phyloP scores from a whole-genome alignment of 2,329 filamentous ascomycete genomes.

The Tolypocladium ophioglossoides region DNA sequence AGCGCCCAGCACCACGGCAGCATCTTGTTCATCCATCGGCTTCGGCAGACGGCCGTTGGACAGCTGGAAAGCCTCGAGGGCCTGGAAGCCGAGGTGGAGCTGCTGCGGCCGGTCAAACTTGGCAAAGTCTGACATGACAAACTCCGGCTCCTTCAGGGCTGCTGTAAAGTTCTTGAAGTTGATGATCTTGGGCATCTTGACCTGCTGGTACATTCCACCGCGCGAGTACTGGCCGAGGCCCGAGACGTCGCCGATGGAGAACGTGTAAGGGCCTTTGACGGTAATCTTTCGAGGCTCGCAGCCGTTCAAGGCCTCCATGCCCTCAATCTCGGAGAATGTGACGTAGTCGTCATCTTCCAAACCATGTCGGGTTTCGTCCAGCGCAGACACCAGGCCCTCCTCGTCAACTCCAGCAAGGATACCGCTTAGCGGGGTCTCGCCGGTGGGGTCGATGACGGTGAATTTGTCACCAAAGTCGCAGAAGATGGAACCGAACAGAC shows the following conservation, averaged over 20 bases:
- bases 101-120: conserved; percentile 94
- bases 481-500: conserved; percentile 91
- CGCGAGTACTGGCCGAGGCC: conserved; percentile 77
- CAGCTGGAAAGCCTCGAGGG: conserved; percentile 76
- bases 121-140: conserved; percentile 88
- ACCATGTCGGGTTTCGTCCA: conserved; percentile 91
- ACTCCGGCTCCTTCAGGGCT: conserved; percentile 77
- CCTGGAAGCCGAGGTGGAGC: conserved; percentile 86
- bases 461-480: conserved; percentile 96
- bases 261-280: conserved; percentile 93
- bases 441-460: conserved; percentile 78
- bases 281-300: conserved; percentile 80
- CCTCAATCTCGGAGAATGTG: conserved; percentile 86
- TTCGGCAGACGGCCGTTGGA: conserved; percentile 65
- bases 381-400: conserved; percentile 79
- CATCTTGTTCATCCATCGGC: conserved; percentile 78
- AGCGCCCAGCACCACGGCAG: conserved; percentile 63
- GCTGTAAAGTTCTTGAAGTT: conserved; percentile 75
- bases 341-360: conserved; percentile 95
- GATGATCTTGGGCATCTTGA: conserved; percentile 95
- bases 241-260: conserved; percentile 90
- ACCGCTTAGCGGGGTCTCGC: conserved; percentile 76
- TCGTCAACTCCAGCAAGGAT: conserved; percentile 87
- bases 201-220: conserved; percentile 85
- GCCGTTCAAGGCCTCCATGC: conserved; percentile 81